phyloP scores from a whole-genome alignment of 2,329 filamentous ascomycete genomes.

The Stagonosporopsis tanaceti region DNA sequence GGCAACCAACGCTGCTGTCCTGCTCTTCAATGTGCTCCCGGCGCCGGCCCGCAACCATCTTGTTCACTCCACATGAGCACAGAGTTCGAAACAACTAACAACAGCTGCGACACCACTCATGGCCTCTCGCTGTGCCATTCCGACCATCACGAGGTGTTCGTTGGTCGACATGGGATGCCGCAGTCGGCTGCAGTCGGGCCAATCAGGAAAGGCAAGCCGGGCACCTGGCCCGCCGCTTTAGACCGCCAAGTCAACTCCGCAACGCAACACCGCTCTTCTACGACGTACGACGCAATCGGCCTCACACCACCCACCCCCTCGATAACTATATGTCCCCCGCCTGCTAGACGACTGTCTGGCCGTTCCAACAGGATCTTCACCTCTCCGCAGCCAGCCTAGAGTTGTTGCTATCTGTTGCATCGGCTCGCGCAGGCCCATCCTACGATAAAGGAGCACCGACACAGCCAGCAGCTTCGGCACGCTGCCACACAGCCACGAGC shows the following conservation, averaged over 20 bases:
- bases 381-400: constrained; percentile 55
- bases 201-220: constrained; percentile 35
- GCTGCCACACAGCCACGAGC: constrained; percentile 21
- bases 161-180: constrained; percentile 35
- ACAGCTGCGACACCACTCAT: constrained; percentile 36
- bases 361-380: constrained; percentile 46
- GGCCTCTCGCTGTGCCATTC: constrained; percentile 34
- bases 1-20: constrained; percentile 29
- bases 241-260: constrained; percentile 16
- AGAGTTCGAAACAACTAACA: constrained; percentile 22
- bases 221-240: constrained; percentile 32
- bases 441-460: constrained; percentile 40
- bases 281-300: constrained; percentile 27
- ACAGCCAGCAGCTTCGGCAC: constrained; percentile 32
- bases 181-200: constrained; percentile 26
- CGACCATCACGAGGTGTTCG: constrained; percentile 32
- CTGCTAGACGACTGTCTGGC: constrained; percentile 53
- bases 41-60: constrained; percentile 20
- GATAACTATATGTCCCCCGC: constrained; percentile 39
- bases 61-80: constrained; percentile 15
- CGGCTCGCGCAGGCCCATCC: constrained; percentile 46
- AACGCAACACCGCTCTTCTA: constrained; percentile 36
- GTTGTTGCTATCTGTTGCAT: constrained; percentile 48
- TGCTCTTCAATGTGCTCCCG: constrained; percentile 29
- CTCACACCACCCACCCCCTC: constrained; percentile 34